Evolutionary conservation across 2,329 filamentous ascomycete species (phyloP), one percentile per base, ranked within the genome.

Genomic region (Venturia nashicola): DNA sequence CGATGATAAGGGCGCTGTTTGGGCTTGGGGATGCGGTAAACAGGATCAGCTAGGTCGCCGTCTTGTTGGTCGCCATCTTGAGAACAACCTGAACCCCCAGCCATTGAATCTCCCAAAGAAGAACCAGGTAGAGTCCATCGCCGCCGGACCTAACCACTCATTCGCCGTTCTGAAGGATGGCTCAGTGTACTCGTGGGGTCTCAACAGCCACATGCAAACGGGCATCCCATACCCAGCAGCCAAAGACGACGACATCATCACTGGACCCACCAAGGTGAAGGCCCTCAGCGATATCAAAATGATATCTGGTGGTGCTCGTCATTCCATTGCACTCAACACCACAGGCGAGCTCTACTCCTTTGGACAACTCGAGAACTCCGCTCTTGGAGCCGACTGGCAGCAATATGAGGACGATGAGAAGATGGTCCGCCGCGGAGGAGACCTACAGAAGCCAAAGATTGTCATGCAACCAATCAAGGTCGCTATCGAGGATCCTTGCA

Each of bases 181-280:
- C 46, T 80, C 83, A 39, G 87, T 93, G 40, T 94, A 86, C 75
- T 83, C 86, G 0, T 96, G 91, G 90, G 91, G 91, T 32, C 79
- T 93, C 39, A 96, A 96, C 80, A 91, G 89, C 76, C 95, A 89
- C 74, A 89, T 87, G 67, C 87, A 96, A 77, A 89, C 89, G 18
- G 90, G 88, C 43, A 80, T 87, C 65, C 78, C 79, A 18, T 80
- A 84, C 54, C 79, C 81, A 63, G 85, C 83, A 16, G 87, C 86
- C 40, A 83, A 87, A 65, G 84, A 88, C 62, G 85, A 88, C 68
- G 87, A 87, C 42, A 84, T 87, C 66, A 81, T 88, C n/a, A 83
- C 84, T 68, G 89, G 91, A 2, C 72, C 74, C 4, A 84, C 83
- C 51, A 77, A 87, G 61, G 83, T 96, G 34, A 76, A 83, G 9